Base-by-base conservation (phyloP, 257 asterid genomes). In the Solanum appendiculatum region DNA sequence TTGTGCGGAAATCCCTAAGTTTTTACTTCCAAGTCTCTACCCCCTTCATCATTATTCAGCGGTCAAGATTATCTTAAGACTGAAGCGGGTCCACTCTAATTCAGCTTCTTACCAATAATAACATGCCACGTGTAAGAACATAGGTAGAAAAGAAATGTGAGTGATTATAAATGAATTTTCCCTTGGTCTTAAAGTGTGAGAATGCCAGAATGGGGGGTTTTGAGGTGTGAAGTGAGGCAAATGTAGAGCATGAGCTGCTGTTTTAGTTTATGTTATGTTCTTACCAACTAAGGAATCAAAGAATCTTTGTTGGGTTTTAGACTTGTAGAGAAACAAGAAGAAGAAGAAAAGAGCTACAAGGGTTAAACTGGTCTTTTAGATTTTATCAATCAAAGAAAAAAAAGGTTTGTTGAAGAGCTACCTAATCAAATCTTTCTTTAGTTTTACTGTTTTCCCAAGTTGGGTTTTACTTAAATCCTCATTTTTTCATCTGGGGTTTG, bases 201-300 rank as follows among this genome's bases (percentile, higher is more conserved):
- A 66, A 60, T 21, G 70, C 34, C 74, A 9, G 80, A 40, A 7
- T 13, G 88, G 54, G 84, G 66, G 86, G 37, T 46, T 46, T 36
- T 33, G 85, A 46, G 68, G 44, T 70, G 78, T 70, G 78, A 86
- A 69, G 77, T n/a, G 86, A 78, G 86, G 86, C 88, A 86, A 89
- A 66, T 82, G 87, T 83, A 89, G 87, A 72, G 87, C 54, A 15
- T 33, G 77, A 87, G 88, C 69, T 66, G 39, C 25, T 87, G 87
- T 85, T 86, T 66, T 77, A 33, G 39, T 31, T 85, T 88, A 87
- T 88, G 54, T 86, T 27, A 44, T 80, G 66, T 84, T 74, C 82
- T 90, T 90, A 86, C 90, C 87, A 87, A 87, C 89, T 91, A 86
- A 81, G 89, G 85, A 87, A 89, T 85, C 88, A 89, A 89, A 86